Conservation (phyloP, 2,329 filamentous ascomycete genomes). For the Colletotrichum somersetense region DNA sequence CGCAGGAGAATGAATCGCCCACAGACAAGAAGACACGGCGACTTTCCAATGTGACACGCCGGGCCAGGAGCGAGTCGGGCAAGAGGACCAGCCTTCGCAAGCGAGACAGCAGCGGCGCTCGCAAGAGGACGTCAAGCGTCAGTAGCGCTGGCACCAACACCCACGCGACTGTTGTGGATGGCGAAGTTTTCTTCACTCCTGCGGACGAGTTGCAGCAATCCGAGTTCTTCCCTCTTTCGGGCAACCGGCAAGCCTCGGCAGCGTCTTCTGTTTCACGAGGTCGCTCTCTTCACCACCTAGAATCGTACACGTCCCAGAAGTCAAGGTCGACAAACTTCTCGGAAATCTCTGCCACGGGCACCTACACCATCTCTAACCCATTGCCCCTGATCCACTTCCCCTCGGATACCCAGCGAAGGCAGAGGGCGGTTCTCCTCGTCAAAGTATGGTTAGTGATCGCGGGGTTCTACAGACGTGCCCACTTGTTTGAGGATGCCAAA, state of each 20-base stretch:
- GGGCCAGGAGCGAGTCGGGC: slow-evolving; percentile 59
- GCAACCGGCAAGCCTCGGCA: slow-evolving; percentile 55
- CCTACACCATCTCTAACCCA: slow-evolving; percentile 60
- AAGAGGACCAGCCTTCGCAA: slow-evolving; percentile 67
- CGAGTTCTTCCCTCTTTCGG: slow-evolving; percentile 60
- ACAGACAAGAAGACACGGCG: slow-evolving; percentile 53
- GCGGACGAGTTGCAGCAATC: slow-evolving; percentile 56
- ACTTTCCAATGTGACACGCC: slow-evolving; percentile 53
- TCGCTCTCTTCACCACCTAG: slow-evolving; percentile 59
- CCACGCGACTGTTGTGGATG: slow-evolving; percentile 60
- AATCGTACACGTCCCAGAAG: slow-evolving; percentile 59
- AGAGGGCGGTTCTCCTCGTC: slow-evolving; percentile 69
- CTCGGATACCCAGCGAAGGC: slow-evolving; percentile 64
- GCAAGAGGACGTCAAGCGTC: slow-evolving; percentile 55
- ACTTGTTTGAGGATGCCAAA: slow-evolving; percentile 82
- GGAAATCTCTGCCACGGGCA: slow-evolving; percentile 55
- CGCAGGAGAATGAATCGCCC: slow-evolving; percentile 68
- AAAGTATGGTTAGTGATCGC: slow-evolving; percentile 93
- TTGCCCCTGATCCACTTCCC: slow-evolving; percentile 68
- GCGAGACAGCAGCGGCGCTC: slow-evolving; percentile 63
- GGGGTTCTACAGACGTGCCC: slow-evolving; percentile 86
- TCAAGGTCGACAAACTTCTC: slow-evolving; percentile 56
- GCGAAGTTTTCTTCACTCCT: slow-evolving; percentile 65
- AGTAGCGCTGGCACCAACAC: slow-evolving; percentile 56
- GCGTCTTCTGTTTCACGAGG: slow-evolving; percentile 58